Evolutionary conservation across 257 asterid species (phyloP), one percentile per base, ranked within the genome.

Genomic region (Anisodus acutangulus): DNA sequence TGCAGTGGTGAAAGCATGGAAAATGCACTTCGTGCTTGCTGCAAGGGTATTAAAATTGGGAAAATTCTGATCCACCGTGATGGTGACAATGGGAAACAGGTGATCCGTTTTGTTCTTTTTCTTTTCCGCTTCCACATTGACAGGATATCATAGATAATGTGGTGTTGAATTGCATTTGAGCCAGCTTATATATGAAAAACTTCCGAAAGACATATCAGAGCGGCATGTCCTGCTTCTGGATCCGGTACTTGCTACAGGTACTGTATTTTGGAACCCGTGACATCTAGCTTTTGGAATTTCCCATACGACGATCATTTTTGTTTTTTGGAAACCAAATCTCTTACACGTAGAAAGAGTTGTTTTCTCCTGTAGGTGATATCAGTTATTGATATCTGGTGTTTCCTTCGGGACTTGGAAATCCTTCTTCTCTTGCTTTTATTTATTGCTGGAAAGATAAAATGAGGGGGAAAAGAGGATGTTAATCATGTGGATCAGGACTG

Each of bases 1-100:
- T 84, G 31, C 91, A 97, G 99, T 89, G 99, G 99, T 78, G 99
- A 97, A 88, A 95, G 99, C 89, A 97, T 97, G 99, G 99, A 97
- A 90, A 97, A 97, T 63, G 99, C 99, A 70, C 84, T 97, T 80
- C 97, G 99, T 54, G 99, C 99, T 87, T 97, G 99, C 88, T 97
- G 99, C 91, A 97, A 97, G 89, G 98, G 99, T 85, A 95, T 97
- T 78, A 97, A 97, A 89, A 97, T 97, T 64, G 99, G 99, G 85
- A 97, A 97, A 89, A 95, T 97, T 71, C 89, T 95, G 88, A 97
- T 97, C 84, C 98, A 95, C 85, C 97, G 99, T 45, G 98, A 92
- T 79, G 99, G 99, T 39, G 99, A 97, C 89, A 89, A 97, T 84
- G 99, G 99, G 88, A 91, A 95, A 83, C 99, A 95, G 98, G 99